Conservation (phyloP, 129 eudicot genomes). For the Lactuca sativa region DNA sequence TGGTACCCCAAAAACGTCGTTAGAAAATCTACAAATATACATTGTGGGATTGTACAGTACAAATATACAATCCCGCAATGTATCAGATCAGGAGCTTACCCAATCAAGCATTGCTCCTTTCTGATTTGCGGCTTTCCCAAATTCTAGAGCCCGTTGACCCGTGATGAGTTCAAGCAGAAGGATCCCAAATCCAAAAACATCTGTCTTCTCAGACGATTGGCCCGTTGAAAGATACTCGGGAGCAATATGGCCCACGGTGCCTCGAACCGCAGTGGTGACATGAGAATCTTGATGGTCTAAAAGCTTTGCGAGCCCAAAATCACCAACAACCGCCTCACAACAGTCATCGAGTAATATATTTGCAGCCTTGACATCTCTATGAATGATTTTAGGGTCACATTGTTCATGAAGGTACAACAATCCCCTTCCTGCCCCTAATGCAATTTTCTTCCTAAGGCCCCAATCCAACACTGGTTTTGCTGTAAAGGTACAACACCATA, state of each 20-base stretch:
- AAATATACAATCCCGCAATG: slow-evolving; percentile 9
- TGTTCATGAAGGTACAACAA: slow-evolving; percentile 86
- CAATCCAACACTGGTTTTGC: slow-evolving; percentile 84
- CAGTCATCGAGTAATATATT: slow-evolving; percentile 73
- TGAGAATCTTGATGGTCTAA: slow-evolving; percentile 89
- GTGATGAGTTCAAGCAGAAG: slow-evolving; percentile 83
- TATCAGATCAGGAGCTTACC: slow-evolving; percentile 42
- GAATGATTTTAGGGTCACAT: slow-evolving; percentile 92
- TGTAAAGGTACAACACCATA: slow-evolving; percentile 33
- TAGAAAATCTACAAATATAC: not conserved
- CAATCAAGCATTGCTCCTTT: slow-evolving; percentile 90
- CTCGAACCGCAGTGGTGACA: slow-evolving; percentile 87
- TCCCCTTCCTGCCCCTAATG: slow-evolving; percentile 84
- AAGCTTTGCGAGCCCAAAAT: slow-evolving; percentile 87
- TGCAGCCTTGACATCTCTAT: slow-evolving; percentile 92
- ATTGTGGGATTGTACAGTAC: not conserved
- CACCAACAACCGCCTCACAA: slow-evolving; percentile 93
- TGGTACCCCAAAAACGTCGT: not conserved
- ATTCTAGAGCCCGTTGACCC: slow-evolving; percentile 78
- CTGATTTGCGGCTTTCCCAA: slow-evolving; percentile 82
- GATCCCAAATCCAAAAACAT: slow-evolving; percentile 84
- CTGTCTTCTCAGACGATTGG: slow-evolving; percentile 88
- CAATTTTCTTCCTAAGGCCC: slow-evolving; percentile 72
- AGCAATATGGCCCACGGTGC: slow-evolving; percentile 91
- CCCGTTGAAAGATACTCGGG: slow-evolving; percentile 93